Evolutionary conservation across 2,329 filamentous ascomycete genomes (phyloP), one percentile per base, ranked within the genome.

Genomic region (Penicillium brasilianum): DNA sequence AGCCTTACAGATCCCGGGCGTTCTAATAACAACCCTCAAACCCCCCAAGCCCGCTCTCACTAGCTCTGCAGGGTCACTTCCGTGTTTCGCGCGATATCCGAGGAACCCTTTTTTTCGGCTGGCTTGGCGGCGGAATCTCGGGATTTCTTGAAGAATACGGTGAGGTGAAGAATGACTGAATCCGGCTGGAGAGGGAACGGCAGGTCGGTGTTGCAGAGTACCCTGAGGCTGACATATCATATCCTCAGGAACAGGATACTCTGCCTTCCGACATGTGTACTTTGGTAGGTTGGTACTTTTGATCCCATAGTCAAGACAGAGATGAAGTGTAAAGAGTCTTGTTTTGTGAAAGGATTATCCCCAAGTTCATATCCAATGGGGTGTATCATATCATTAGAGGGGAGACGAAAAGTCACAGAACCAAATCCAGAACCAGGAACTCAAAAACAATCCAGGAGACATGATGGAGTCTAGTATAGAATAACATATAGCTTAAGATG

Each of bases 51-150:
- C 39, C n/a, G 11, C 32, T 34, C 32, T 34, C 32, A 34, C 32
- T 34, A 9, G 4, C n/a, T 16, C 30, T 20, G 32, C 20, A 28
- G 34, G 50, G 50, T 32, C 14, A 11, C 30, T 25, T 20, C 54
- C 51, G 57, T 46, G 25, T 52, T 48, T 61, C 48, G 61, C 58
- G 61, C 56, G 55, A 37, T 57, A 58, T 57, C 58, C 58, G 61
- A 58, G n/a, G 28, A 22, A 20, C 9, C 39, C 16, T 28, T 32
- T 49, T 49, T 18, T 20, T 20, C 36, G 39, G 13, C 4, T 25
- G 37, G 9, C 39, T 44, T 44, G 46, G 46, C 28, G 22, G 5
- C 13, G 43, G 22, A 46, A 25, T 11, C 25, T 16, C 9, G 16
- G 39, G 5, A 22, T 11, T 20, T 14, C 14, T 11, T 51, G 49